These are phyloP conservation scores for Fomitopsis pulvina DNA, from an alignment of 768 basidiomycete species.

Conservation along the genomic window DNA sequence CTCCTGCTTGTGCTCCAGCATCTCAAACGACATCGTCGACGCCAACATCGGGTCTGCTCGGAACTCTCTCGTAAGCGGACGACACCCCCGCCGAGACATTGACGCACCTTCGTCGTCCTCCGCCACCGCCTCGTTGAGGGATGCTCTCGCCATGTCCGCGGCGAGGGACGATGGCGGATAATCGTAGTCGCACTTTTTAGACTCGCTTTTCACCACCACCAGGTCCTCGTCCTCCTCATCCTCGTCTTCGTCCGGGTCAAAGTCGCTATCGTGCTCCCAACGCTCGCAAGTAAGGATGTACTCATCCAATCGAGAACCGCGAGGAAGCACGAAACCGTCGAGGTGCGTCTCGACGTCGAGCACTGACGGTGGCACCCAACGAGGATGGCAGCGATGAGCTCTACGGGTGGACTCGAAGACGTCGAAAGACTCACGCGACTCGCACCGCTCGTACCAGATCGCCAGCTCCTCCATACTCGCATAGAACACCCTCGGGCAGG, in stretches of 20 bases:
- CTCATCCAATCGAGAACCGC: neutral
- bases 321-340: neutral
- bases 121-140: neutral
- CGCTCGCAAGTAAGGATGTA: neutral
- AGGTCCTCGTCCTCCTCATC: slow-evolving; percentile 8
- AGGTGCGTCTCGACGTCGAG: neutral
- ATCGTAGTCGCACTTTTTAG: neutral
- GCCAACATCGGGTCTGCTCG: neutral
- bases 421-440: slow-evolving; percentile 1
- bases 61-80: neutral
- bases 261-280: slow-evolving; percentile 11
- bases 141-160: neutral
- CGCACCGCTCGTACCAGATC: neutral
- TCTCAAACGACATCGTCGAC: slow-evolving; percentile 2
- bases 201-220: slow-evolving; percentile 1
- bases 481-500: slow-evolving; percentile 3
- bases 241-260: slow-evolving; percentile 7
- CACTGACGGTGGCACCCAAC: too few species aligned
- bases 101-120: neutral
- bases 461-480: slow-evolving; percentile 6
- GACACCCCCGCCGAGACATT: neutral
- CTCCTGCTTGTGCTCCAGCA: neutral
- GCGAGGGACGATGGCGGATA: neutral
- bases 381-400: too few species aligned
- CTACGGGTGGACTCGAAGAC: neutral